Percentiles rank a stretch among this genome's conserved stretches.
phyloP scores from a whole-genome alignment of 2,329 filamentous ascomycete species.

The Thermomyces lanuginosus region DNA sequence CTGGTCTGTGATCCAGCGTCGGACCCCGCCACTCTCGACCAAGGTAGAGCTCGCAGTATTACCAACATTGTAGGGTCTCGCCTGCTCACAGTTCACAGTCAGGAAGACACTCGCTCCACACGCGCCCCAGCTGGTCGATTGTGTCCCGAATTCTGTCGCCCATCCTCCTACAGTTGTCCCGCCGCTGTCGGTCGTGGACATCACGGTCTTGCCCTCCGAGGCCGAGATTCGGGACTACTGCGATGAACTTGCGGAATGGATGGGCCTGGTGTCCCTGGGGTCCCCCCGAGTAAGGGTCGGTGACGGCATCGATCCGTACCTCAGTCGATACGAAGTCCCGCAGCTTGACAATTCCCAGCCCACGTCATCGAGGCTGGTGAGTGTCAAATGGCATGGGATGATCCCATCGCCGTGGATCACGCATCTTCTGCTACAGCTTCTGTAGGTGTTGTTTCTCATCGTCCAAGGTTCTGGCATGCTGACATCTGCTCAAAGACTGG shows the following conservation, averaged over 20 bases:
- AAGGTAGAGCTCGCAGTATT: constrained; percentile 25
- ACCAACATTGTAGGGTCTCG: background rate
- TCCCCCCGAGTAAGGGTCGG: constrained; percentile 22
- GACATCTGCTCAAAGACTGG: constrained; percentile 1
- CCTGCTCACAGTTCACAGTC: constrained; percentile 7
- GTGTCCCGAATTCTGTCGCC: constrained; percentile 11
- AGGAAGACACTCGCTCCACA: constrained; percentile 21
- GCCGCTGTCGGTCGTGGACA: constrained; percentile 13
- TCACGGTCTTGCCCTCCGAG: constrained; percentile 16
- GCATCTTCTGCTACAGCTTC: constrained; percentile 17
- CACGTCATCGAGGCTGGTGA: constrained; percentile 15
- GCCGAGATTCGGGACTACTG: constrained; percentile 45
- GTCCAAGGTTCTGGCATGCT: background rate
- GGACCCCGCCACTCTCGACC: constrained; percentile 12
- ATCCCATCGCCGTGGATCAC: constrained; percentile 25
- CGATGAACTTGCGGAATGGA: constrained; percentile 44
- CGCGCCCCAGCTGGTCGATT: constrained; percentile 21
- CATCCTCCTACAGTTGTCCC: constrained; percentile 17
- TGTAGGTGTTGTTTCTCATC: constrained; percentile 17
- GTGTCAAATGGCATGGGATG: constrained; percentile 28
- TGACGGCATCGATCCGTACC: constrained; percentile 27
- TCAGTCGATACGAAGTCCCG: constrained; percentile 28
- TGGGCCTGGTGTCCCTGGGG: constrained; percentile 37
- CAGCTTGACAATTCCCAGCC: constrained; percentile 11
- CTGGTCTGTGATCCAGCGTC: constrained; percentile 50